Conservation (phyloP, 306 rosid species). For the Prosopis cineraria region DNA sequence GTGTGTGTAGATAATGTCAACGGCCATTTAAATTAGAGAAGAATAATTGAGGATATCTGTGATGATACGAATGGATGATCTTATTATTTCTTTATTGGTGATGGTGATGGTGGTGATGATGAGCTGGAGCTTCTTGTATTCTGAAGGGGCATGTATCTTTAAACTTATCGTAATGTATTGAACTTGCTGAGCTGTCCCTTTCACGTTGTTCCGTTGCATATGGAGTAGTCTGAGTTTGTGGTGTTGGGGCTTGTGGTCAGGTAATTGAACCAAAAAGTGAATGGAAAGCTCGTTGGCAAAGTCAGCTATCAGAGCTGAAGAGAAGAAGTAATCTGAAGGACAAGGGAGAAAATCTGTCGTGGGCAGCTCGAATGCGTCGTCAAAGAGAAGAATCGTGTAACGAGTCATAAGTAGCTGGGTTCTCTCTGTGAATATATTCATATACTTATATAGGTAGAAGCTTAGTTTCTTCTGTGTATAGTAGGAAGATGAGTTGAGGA, state of each 20-base stretch:
- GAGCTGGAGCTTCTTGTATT: not conserved
- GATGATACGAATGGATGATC: not conserved
- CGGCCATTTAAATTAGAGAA: not conserved
- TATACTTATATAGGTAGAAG: not conserved
- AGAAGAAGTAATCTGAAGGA: slow-evolving; percentile 51
- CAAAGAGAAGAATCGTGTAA: slow-evolving; percentile 41
- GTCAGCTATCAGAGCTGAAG: slow-evolving; percentile 61
- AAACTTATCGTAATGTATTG: too few relatives aligned
- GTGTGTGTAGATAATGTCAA: too few relatives aligned
- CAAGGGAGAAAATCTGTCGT: slow-evolving; percentile 41
- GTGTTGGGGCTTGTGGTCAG: slow-evolving; percentile 36
- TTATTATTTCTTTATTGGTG: not conserved
- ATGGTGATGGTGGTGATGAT: not conserved
- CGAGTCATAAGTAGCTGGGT: slow-evolving; percentile 5
- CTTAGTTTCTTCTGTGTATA: not conserved
- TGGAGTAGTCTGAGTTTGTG: not conserved
- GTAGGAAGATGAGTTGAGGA: not conserved
- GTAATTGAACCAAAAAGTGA: slow-evolving; percentile 42
- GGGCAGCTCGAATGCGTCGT: slow-evolving; percentile 76
- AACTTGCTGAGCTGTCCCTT: not conserved
- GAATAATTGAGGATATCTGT: not conserved
- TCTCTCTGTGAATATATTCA: not conserved
- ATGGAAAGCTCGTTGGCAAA: slow-evolving; percentile 57
- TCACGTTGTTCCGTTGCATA: too few relatives aligned
- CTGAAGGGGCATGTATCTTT: not conserved